Percentiles rank a stretch among this genome's conserved stretches.
These are phyloP conservation scores for Carallia brachiata DNA, from an alignment of 345 rosid species.

Conservation along the genomic window DNA sequence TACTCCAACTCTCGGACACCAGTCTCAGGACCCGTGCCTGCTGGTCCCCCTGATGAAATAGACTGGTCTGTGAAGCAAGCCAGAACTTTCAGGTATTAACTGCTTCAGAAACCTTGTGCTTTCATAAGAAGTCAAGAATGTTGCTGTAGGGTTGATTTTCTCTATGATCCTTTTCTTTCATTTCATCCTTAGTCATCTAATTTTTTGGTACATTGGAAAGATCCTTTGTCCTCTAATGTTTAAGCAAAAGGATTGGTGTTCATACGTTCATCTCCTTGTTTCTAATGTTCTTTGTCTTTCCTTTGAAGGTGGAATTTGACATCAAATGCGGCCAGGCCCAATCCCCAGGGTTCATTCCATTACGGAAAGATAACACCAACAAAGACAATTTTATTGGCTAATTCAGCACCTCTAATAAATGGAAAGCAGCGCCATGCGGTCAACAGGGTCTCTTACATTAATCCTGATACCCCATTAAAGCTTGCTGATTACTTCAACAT, in stretches of 20 bases:
- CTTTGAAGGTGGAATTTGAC: slow-evolving; percentile 77
- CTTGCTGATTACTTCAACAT: slow-evolving; percentile 81
- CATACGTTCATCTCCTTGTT: not conserved
- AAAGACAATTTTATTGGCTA: slow-evolving; percentile 55
- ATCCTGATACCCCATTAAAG: slow-evolving; percentile 78
- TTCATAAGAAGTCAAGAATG: too few relatives aligned
- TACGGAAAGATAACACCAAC: slow-evolving; percentile 63
- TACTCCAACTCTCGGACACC: slow-evolving; percentile 58
- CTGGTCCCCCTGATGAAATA: slow-evolving; percentile 44
- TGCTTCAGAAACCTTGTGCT: not conserved
- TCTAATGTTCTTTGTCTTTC: not conserved
- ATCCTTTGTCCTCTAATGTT: too few relatives aligned
- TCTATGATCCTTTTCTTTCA: too few relatives aligned
- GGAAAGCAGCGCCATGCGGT: slow-evolving; percentile 82
- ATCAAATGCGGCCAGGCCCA: slow-evolving; percentile 93
- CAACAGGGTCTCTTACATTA: slow-evolving; percentile 68
- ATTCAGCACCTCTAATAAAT: slow-evolving; percentile 67
- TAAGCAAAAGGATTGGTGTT: not conserved
- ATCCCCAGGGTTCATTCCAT: slow-evolving; percentile 93
- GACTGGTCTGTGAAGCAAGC: slow-evolving; percentile 90
- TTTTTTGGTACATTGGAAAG: too few relatives aligned
- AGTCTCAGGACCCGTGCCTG: slow-evolving; percentile 64
- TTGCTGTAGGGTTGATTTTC: too few relatives aligned
- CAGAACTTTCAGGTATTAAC: slow-evolving; percentile 60
- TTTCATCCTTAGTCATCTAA: too few relatives aligned